Evolutionary conservation across 805 yeast genomes (phyloP), one percentile per base, ranked within the genome.

Genomic region (Schizosaccharomyces japonicus): DNA sequence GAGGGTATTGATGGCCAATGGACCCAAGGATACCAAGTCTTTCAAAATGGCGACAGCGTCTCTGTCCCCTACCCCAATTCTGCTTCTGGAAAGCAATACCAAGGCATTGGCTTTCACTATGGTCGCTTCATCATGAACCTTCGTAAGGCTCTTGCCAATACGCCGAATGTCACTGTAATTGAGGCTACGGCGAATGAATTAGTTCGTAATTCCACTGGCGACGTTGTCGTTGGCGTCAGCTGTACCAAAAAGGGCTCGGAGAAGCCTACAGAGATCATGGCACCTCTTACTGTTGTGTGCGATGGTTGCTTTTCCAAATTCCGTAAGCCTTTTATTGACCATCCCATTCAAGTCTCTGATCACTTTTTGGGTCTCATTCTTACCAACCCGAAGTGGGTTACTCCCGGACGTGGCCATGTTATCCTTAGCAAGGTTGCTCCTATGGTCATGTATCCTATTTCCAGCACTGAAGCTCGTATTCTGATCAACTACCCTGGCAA

Each of bases 281-380:
- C 79, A 3, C 72, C 74, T 49, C 58, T 84, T 49, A 79, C 87
- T 5, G 67, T 84, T 28, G 72, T 80, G 45, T 82, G 93, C 58
- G 98, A 90, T 62, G 98, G 98, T 50, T 85, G 87, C 49, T 83
- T 82, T 58, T 85, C 95, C 50, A 84, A 78, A 61, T 83, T 87
- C 66, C 72, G 98, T 60, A 80, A 75, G 59, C 78, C 76, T 50
- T 68, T 80, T 45, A 65, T 73, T 19, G 61, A 69, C n/a, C 72
- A 73, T 53, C 68, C 70, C 21, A 92, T 96, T 10, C 55, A 60
- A 0, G 71, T 81, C 19, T 80, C 76, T 19, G 82, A 94, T 6
- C 80, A 87, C 57, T 90, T 90, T 60, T 78, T 84, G 19, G 96
- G 94, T 3, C 64, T 90, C 55, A 73, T 79, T 45, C 66, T 90